Evolutionary conservation across 225 moss, liverwort and hornwort genomes (phyloP), one percentile per base, ranked within the genome.

Genomic region (Pseudisothecium myosuroides): DNA sequence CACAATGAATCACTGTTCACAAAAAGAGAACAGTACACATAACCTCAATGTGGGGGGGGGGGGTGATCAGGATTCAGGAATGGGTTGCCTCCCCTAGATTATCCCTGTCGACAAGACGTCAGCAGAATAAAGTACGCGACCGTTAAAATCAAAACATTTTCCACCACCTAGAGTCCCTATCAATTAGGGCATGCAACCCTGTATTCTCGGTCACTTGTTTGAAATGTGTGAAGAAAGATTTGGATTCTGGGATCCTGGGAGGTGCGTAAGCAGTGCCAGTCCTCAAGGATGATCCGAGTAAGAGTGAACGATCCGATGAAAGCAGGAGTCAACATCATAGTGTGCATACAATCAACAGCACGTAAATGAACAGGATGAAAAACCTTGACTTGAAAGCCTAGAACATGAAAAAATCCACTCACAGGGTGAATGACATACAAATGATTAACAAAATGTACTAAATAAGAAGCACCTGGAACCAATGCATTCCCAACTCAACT

Each of bases 91-190:
- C n/a, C n/a, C n/a, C n/a, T n/a, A n/a, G 94, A 92, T 96, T 65
- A 95, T 96, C 76, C 76, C 89, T 60, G 94, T 98, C 39, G 95
- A 96, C 83, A 96, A 93, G 88, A 88, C 89, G 64, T 94, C 94
- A 24, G 92, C 93, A 73, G 95, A 93, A 47, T 96, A 95, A 65
- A 92, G 92, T n/a, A n/a, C n/a, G n/a, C 93, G 43, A 94, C 92
- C 41, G 29, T 63, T 66, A 94, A 96, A 90, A 96, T 96, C 67
- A 95, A 92, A 93, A 95, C 94, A 87, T 74, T 88, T 63, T 49
- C 81, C 85, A 79, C 45, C 72, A n/a, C 77, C 78, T 69, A 26
- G 20, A 80, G 65, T 78, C 79, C n/a, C n/a, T 36, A 68, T 58
- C 88, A 85, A 66, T 28, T 82, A 5, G 28, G 64, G 54, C 13